Base-by-base conservation (phyloP, 352 stramenopile species). In the Halophytophthora batemanensis region DNA sequence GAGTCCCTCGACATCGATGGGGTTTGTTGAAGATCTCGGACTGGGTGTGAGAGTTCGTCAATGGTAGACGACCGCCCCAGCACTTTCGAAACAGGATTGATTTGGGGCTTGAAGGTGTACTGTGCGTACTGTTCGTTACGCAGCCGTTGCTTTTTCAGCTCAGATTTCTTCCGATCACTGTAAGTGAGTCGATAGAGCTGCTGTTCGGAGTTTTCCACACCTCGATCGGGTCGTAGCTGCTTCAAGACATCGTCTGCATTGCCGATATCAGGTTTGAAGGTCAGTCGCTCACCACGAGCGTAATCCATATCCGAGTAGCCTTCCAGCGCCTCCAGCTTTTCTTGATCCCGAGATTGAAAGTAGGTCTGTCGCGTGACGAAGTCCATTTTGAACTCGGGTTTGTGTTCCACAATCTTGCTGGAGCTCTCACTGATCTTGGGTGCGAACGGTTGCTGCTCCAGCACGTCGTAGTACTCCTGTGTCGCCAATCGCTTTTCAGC, bases 231-330 rank as follows among this genome's bases (percentile, higher is more conserved):
- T 22, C 80, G 59, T 18, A 86, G 66, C 29, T 86, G 72, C 17
- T 80, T 59, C 0, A 95, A 48, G n/a, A 95, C 64, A 8, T 58
- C 57, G 4, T 90, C 64, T 5, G 79, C 76, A 37, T 91, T 91
- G 14, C 81, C 82, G 44, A 91, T 93, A 46, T 90, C 73, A 1
- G 86, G 86, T 33, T 73, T 74, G 55, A 94, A 95, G 2, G 77
- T 85, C 14, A 78, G 42, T 6, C 29, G 45, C 35, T 77, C 54
- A 33, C 68, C 60, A 29, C 56, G 57, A 29, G 64, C 56, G 28
- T 72, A 50, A 17, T 68, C 56, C 13, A 61, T 54, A 35, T 75
- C 61, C 23, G 64, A 77, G 17, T 64, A 48, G 29, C 72, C 74
- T 56, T 88, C 75, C 1, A 86, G 72, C 2, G 65, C 66, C 47